Base-by-base conservation (phyloP, 2,329 filamentous ascomycete genomes). In the Keithomyces neogunnii region DNA sequence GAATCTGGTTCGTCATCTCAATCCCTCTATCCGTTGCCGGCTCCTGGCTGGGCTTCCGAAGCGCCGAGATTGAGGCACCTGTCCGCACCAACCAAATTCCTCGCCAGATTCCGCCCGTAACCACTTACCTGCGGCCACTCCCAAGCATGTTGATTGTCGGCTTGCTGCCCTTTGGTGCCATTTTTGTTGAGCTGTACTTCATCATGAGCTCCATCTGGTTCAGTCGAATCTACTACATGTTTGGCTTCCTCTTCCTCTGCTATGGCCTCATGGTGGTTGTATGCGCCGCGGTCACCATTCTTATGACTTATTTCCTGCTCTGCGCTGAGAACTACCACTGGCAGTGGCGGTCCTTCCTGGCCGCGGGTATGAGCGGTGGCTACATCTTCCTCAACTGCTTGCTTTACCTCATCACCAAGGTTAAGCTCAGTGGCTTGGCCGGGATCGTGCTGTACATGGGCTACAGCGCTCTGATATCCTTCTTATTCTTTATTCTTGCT, bases 131-230 rank as follows among this genome's bases (percentile, higher is more conserved):
- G 47, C 85, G 86, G 55, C 88, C 89, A 0, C 72, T 96, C 6
- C 93, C 93, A 1, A 95, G 88, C 57, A 92, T 96, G 80, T 78
- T 96, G 13, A 79, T 97, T 28, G 92, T 95, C 29, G 93, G 93
- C 49, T 84, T 97, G 48, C 77, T 97, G 30, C 93, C 93, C 0
- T 99, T 99, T 62, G 90, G 88, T 45, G 92, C 93, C 55, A 97
- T 99, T 65, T 96, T 97, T 59, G 91, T 97, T 45, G 93, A 99
- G 73, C 83, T 99, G 2, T 97, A 96, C 78, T 97, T 97, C 71
- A 96, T 99, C 74, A 95, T 99, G 89, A 95, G 86, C 72, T 95
- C 89, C 30, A 92, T 99, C 66, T 99, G 93, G 93, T 96, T 95
- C 71, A 92, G 86, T 74, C 89, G 93, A 71, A 93, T 99, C 59